Percentiles rank a stretch among this genome's conserved stretches.
Evolutionary conservation across 257 asterid genomes (phyloP).

Genomic region (Coffea eugenioides): DNA sequence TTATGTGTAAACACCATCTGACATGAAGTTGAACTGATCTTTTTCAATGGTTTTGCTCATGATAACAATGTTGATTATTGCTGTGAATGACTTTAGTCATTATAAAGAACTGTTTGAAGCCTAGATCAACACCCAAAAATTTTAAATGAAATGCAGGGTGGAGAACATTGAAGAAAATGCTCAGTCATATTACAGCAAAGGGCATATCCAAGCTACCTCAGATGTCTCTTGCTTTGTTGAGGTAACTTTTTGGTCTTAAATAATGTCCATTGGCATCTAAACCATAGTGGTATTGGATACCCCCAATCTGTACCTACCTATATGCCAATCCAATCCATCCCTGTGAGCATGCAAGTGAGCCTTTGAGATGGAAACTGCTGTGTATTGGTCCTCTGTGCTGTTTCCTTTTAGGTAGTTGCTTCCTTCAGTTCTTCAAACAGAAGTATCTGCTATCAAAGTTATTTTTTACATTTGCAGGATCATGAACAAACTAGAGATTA

Average conservation of each 20-base stretch:
- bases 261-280: neutral
- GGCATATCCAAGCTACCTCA: conserved; percentile 62
- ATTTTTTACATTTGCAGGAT: conserved; percentile 5
- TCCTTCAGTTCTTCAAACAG: neutral
- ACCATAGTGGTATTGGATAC: neutral
- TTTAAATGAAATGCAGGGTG: conserved; percentile 50
- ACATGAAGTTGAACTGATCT: neutral
- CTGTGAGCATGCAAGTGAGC: neutral
- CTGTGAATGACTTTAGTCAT: neutral
- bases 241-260: conserved; percentile 37
- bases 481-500: conserved; percentile 3
- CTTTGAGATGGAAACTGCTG: neutral
- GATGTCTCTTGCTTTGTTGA: conserved; percentile 58
- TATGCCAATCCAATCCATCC: neutral
- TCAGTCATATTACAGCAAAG: conserved; percentile 61
- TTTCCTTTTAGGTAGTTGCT: neutral
- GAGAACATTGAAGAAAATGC: conserved; percentile 86
- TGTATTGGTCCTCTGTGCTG: neutral
- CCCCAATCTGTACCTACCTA: neutral
- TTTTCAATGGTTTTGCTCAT: neutral
- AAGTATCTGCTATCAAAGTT: too few species aligned
- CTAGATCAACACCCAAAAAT: neutral
- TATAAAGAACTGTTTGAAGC: neutral
- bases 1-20: neutral
- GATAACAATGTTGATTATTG: neutral